Evolutionary conservation across 2,329 filamentous ascomycete genomes (phyloP), one percentile per base, ranked within the genome.

Genomic region (Monascus ruber): DNA sequence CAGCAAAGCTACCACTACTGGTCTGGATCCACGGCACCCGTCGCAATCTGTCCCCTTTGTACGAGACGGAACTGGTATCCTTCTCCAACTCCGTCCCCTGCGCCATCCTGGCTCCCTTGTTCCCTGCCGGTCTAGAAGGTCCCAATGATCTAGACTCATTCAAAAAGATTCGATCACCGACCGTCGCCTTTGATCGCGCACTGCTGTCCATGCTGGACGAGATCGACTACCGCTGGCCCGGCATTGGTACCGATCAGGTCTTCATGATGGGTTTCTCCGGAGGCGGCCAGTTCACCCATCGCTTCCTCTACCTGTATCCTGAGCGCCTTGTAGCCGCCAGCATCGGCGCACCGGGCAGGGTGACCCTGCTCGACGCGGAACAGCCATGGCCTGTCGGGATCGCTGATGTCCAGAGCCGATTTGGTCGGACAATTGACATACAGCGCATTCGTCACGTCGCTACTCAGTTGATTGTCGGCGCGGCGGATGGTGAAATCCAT

Each of bases 221-320:
- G 43, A 45, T 59, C 4, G 42, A 44, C 6, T 4, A 26, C 4
- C 41, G 52, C 10, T 59, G 53, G 53, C 52, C 50, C 1, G 55
- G 52, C 3, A 53, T 60, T 32, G 44, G 47, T 2, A 54, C 3
- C 3, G 36, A 48, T 4, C 53, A 49, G 31, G 27, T 59, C 17
- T 56, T 51, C 35, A 29, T 60, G 5, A 46, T 50, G 42, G 58
- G 55, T 1, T 59, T 54, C 31, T 56, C 54, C 5, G 57, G 53
- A 0, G 58, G 56, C 17, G 57, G 55, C 2, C 56, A 61, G 39
- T 59, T 60, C 38, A 44, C 45, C 1, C 55, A 56, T 29, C 48
- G 56, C 9, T 57, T 61, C 37, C 39, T 59, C 9, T 60, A 58
- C 40, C 38, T 61, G 24, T 46, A 59, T 41, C 53, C 58, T 3